Base-by-base conservation (phyloP, 31 red algal genomes). In the Asparagopsis taxiformis region DNA sequence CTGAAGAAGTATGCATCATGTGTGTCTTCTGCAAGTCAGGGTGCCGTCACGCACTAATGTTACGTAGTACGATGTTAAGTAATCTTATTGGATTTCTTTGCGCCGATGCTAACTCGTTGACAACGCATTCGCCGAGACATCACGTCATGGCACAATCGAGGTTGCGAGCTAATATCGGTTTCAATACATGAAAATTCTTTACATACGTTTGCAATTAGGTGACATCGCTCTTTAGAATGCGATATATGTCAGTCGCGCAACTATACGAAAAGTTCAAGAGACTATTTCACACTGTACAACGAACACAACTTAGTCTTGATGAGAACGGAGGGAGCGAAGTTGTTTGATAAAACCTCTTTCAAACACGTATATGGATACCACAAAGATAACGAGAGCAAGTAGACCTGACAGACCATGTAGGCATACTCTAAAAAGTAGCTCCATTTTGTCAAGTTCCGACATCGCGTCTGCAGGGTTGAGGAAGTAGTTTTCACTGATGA, bases 11-110 rank as follows among this genome's bases (percentile, higher is more conserved):
- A 96, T 53, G 64, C 56, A 39, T 25, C 43, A 33, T 62, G 65
- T 16, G 92, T 96, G 55, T 86, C 92, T 5, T 91, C 85, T 23
- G 92, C 92, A n/a, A 96, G 92, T 53, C 32, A 65, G 41, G 92
- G 92, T 10, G 92, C 92, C 4, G 71, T 96, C 4, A 96, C 92
- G 48, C 68, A 93, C 55, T 93, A 62, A 71, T 6, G 33, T 63
- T 33, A n/a, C n/a, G n/a, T n/a, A n/a, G n/a, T n/a, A n/a, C n/a
- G n/a, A n/a, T n/a, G n/a, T n/a, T n/a, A n/a, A n/a, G n/a, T n/a
- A n/a, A n/a, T n/a, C n/a, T n/a, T n/a, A n/a, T n/a, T n/a, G n/a
- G n/a, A n/a, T n/a, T n/a, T n/a, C n/a, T n/a, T n/a, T n/a, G n/a
- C n/a, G n/a, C n/a, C n/a, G n/a, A n/a, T n/a, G n/a, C n/a, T n/a